Percentiles rank a stretch among this genome's conserved stretches.
These are phyloP conservation scores for Teunomyces atbi DNA, from an alignment of 805 yeast species.

Conservation along the genomic window DNA sequence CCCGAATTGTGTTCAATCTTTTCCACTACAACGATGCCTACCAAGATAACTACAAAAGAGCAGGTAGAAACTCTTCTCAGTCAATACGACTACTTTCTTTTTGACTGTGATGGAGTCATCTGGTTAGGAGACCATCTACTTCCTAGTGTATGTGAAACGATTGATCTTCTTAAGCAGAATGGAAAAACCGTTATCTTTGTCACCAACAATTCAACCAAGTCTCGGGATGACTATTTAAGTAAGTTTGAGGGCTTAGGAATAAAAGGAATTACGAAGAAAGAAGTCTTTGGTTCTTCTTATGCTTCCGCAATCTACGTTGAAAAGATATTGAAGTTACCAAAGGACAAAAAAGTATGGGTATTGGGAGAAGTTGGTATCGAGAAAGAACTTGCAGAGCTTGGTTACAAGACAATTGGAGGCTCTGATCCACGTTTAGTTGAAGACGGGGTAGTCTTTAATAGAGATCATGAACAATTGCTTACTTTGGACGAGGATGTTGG, in stretches of 20 bases:
- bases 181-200: constrained; percentile 82
- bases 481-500: constrained; percentile 74
- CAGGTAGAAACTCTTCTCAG: constrained; percentile 56
- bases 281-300: constrained; percentile 88
- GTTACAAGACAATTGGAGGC: constrained; percentile 81
- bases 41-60: constrained; percentile 46
- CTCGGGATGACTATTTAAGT: constrained; percentile 69
- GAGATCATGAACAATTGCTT: constrained; percentile 52
- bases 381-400: constrained; percentile 71
- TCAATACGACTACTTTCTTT: constrained; percentile 78
- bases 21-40: constrained; percentile 34
- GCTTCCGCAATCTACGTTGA: constrained; percentile 86
- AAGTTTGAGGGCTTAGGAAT: constrained; percentile 67
- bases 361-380: constrained; percentile 87
- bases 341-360: constrained; percentile 79
- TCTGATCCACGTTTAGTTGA: constrained; percentile 56
- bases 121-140: constrained; percentile 87
- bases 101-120: constrained; percentile 96
- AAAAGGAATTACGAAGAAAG: constrained; percentile 51
- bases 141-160: constrained; percentile 76
- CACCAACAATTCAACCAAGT: constrained; percentile 93
- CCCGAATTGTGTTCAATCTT: neutral
- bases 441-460: constrained; percentile 51
- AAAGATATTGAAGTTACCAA: constrained; percentile 71
- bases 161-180: constrained; percentile 51